These are phyloP conservation scores for Gossypium raimondii DNA, from an alignment of 345 rosid genomes.

Conservation along the genomic window DNA sequence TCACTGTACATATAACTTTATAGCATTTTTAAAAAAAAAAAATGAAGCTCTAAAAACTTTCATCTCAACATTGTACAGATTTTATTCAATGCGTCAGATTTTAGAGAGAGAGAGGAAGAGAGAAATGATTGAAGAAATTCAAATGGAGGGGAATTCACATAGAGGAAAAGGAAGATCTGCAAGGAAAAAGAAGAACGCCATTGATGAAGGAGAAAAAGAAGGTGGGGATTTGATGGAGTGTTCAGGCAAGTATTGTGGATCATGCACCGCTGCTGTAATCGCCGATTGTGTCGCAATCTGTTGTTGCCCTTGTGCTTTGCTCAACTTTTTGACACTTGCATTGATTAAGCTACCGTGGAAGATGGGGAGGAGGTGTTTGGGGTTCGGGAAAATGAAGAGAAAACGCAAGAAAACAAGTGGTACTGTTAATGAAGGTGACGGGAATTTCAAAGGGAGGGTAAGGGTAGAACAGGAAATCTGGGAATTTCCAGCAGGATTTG, in stretches of 20 bases:
- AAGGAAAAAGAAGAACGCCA: conserved; percentile 15
- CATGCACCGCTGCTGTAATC: conserved; percentile 54
- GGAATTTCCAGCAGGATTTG: conserved; percentile 31
- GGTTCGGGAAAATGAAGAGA: conserved; percentile 27
- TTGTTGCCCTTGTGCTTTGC: conserved; percentile 68
- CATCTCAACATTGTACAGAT: background rate
- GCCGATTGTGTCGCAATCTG: conserved; percentile 73
- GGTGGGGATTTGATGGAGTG: conserved; percentile 35
- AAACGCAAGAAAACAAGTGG: conserved; percentile 3
- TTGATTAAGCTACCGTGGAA: conserved; percentile 55
- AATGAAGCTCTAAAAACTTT: background rate
- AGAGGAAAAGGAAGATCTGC: conserved; percentile 16
- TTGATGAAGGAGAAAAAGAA: conserved; percentile 17
- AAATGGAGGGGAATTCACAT: conserved; percentile 33
- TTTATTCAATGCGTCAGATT: background rate
- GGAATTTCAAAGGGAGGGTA: background rate
- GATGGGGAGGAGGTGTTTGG: conserved; percentile 49
- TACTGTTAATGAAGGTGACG: conserved; percentile 22
- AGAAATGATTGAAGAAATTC: conserved; percentile 3
- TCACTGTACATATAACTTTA: background rate
- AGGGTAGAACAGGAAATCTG: conserved; percentile 21
- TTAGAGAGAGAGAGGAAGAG: background rate
- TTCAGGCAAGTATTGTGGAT: conserved; percentile 50
- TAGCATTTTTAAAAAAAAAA: background rate
- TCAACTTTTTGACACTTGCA: conserved; percentile 48